phyloP scores from a whole-genome alignment of 768 basidiomycete species.

The Suillus luteus region DNA sequence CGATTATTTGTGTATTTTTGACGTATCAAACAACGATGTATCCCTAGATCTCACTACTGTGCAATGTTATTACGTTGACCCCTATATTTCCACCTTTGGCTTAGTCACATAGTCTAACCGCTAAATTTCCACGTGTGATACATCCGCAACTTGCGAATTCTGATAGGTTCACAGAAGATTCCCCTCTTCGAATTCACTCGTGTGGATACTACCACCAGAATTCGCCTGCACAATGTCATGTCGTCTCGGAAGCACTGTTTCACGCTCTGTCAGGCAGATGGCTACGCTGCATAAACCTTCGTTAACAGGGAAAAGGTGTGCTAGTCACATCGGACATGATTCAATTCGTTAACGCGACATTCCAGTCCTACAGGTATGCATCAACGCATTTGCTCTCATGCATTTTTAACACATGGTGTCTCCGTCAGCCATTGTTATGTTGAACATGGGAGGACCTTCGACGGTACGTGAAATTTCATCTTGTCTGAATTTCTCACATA shows the following conservation, averaged over 20 bases:
- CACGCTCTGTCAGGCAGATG: constrained; percentile 40
- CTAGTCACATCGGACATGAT: constrained; percentile 13
- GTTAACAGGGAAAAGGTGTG: constrained; percentile 47
- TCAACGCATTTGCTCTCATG: constrained; percentile 8
- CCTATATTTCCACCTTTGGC: background rate
- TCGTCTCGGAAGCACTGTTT: constrained; percentile 16
- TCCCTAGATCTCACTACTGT: background rate
- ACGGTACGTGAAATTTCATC: constrained; percentile 57
- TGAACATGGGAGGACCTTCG: constrained; percentile 99
- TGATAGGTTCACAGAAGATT: background rate
- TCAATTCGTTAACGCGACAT: constrained; percentile 17
- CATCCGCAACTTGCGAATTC: background rate
- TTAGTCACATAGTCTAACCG: background rate
- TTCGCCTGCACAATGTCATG: constrained; percentile 31
- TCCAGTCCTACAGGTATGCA: constrained; percentile 62
- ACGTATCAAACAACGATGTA: background rate
- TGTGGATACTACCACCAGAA: background rate
- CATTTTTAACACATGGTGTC: constrained; percentile 21
- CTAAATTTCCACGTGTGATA: background rate
- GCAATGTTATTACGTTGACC: background rate
- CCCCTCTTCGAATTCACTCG: no score
- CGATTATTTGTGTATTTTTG: background rate
- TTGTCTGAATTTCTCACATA: constrained; percentile 9
- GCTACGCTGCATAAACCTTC: constrained; percentile 46
- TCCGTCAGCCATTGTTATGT: constrained; percentile 81